Evolutionary conservation across 1,284 basidiomycete genomes (phyloP).

Genomic region (Wolfiporia cocos): DNA sequence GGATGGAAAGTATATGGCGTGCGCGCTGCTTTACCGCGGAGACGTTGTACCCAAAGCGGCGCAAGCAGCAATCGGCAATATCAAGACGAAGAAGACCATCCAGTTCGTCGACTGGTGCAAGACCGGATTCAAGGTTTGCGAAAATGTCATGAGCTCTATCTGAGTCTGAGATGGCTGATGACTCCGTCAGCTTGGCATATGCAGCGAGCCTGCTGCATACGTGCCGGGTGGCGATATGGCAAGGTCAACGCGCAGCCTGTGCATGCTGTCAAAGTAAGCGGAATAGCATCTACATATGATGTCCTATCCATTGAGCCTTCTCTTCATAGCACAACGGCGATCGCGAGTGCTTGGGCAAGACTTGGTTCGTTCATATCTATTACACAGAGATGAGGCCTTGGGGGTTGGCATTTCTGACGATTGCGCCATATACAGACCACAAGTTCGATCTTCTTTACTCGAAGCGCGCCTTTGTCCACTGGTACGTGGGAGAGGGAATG

Average conservation of each 20-base stretch:
- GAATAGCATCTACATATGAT: background rate
- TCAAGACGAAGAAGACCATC: conserved; percentile 97
- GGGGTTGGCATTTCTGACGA: too few species aligned
- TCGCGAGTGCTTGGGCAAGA: conserved; percentile 91
- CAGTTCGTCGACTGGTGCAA: conserved; percentile 99
- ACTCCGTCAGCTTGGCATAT: conserved; percentile 75
- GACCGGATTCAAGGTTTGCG: conserved; percentile 83
- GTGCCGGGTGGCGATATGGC: conserved; percentile 96
- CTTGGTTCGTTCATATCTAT: conserved; percentile 62
- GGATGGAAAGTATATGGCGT: conserved; percentile 97
- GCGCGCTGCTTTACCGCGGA: conserved; percentile 87
- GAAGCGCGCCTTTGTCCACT: conserved; percentile 89
- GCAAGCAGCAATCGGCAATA: conserved; percentile 87
- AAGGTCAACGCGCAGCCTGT: conserved; percentile 89
- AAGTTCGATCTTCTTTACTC: conserved; percentile 97
- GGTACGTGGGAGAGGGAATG: conserved; percentile 98
- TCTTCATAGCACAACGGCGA: conserved; percentile 77
- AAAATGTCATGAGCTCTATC: conserved; percentile 31
- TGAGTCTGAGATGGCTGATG: conserved; percentile 13
- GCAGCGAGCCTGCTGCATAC: conserved; percentile 89
- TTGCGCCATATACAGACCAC: too few species aligned
- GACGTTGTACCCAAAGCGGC: conserved; percentile 98
- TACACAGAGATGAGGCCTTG: too few species aligned
- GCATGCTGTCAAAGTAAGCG: conserved; percentile 87
- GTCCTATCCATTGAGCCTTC: conserved; percentile 1